A percentile compares a stretch with the other conserved stretches of the same genome.
Evolutionary conservation across 148 eudicot species (phyloP).

Genomic region (Camellia japonica): DNA sequence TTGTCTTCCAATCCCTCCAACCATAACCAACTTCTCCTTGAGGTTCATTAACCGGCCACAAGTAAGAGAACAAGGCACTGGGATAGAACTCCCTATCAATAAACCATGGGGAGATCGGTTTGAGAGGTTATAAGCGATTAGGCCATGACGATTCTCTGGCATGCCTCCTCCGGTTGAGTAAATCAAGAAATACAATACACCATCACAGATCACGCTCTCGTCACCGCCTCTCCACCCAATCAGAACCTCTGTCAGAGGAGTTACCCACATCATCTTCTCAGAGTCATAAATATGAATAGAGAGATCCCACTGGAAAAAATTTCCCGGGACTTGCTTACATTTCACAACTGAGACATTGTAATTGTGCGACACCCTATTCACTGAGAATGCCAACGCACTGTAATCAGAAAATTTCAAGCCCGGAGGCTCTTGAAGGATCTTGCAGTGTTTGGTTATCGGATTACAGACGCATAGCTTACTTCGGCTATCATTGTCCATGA

Average conservation of each 20-base stretch:
- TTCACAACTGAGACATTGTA: conserved; percentile 68
- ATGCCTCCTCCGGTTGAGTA: conserved; percentile 63
- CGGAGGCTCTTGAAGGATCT: conserved; percentile 51
- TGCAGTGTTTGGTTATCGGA: conserved; percentile 54
- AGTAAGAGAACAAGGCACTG: conserved; percentile 77
- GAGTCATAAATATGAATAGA: conserved; percentile 76
- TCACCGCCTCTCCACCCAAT: conserved; percentile 88
- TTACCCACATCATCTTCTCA: conserved; percentile 53
- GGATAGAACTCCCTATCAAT: conserved; percentile 50
- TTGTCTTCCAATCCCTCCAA: conserved; percentile 86
- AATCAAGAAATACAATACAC: conserved; percentile 70
- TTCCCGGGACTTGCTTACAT: conserved; percentile 77
- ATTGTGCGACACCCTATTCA: conserved; percentile 38
- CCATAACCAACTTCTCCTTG: conserved; percentile 79
- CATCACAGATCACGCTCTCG: conserved; percentile 74
- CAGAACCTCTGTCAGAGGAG: conserved; percentile 52
- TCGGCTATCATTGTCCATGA: conserved; percentile 70
- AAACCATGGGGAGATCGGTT: conserved; percentile 35
- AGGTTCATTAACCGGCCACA: conserved; percentile 94
- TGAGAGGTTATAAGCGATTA: conserved; percentile 55
- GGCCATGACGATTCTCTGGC: conserved; percentile 62
- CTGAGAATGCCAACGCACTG: conserved; percentile 68
- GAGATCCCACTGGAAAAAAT: conserved; percentile 73
- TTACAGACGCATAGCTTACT: conserved; percentile 72
- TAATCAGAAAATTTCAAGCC: conserved; percentile 64